Evolutionary conservation across 768 basidiomycete species (phyloP), one percentile per base, ranked within the genome.

Genomic region (Xerocomellus chrysenteron): DNA sequence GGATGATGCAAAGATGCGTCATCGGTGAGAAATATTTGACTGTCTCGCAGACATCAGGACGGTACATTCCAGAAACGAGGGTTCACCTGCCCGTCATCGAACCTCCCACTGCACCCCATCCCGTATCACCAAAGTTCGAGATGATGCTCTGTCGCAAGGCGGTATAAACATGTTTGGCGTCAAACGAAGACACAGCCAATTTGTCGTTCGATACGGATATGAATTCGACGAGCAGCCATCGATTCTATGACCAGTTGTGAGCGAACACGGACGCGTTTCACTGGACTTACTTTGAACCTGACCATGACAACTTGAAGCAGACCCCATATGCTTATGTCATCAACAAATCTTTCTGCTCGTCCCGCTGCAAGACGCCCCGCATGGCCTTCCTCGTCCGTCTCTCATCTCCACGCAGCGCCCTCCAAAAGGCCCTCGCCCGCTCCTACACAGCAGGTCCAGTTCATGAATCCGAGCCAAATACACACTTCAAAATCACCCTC

Each of bases 401-500:
- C 26, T 5, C 45, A 3, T 45, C 51, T n/a, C 24, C 67, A 64
- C 49, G 43, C 14, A 41, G 28, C 14, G 3, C 47, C n/a, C 21
- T 61, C 19, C 58, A 49, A 52, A 56, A n/a, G 16, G 2, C 41
- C 9, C n/a, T 63, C 11, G 41, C 47, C 6, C 66, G 66, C 28
- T 43, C 52, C 30, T 59, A 60, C 28, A 24, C 65, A 11, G 12
- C 59, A 17, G 12, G 21, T 9, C 52, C 40, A 5, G 14, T 7
- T 26, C 42, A 49, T 32, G 42, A 50, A 16, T 41, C 44, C 4
- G 55, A 55, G 45, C 74, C 78, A 51, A 75, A 73, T 32, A 92
- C 94, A 0, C 91, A 96, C 73, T 94, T 82, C 78, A 90, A 90
- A 76, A 88, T 98, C 65, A 96, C 94, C 19, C 85, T 95, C 30